phyloP scores from a whole-genome alignment of 2,329 filamentous ascomycete species.

The Penicillium expansum region DNA sequence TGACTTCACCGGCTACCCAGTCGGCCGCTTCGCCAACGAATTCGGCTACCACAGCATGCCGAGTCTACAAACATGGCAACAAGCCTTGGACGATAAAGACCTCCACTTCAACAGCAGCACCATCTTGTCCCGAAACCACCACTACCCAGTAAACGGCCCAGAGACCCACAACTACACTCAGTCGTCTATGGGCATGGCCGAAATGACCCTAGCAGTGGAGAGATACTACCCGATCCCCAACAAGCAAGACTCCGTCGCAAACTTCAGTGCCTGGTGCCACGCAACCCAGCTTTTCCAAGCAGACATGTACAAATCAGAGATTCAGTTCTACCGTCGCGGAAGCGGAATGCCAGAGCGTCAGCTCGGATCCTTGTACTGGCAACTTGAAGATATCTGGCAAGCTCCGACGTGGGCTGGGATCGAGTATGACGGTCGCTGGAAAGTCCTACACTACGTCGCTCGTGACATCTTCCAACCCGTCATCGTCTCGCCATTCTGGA shows the following conservation, averaged over 20 bases:
- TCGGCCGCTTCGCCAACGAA: slow-evolving; percentile 62
- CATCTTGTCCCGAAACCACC: slow-evolving; percentile 58
- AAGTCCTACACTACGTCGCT: slow-evolving; percentile 58
- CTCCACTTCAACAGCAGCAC: slow-evolving; percentile 58
- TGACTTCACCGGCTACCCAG: slow-evolving; percentile 54
- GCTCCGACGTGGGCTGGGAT: slow-evolving; percentile 63
- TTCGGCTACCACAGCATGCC: slow-evolving; percentile 65
- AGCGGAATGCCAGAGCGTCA: slow-evolving; percentile 58
- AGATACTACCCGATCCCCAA: slow-evolving; percentile 57
- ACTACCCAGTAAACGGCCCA: slow-evolving; percentile 53
- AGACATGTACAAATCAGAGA: slow-evolving; percentile 60
- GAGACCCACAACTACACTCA: slow-evolving; percentile 47
- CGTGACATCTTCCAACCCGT: slow-evolving; percentile 58
- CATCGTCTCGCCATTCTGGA: slow-evolving; percentile 59
- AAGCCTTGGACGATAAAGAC: slow-evolving; percentile 52
- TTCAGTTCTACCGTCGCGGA: slow-evolving; percentile 60
- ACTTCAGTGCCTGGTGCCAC: slow-evolving; percentile 62
- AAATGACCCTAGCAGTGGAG: slow-evolving; percentile 59
- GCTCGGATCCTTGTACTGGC: slow-evolving; percentile 62
- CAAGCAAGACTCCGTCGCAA: slow-evolving; percentile 53
- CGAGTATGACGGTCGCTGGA: slow-evolving; percentile 63
- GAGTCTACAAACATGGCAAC: slow-evolving; percentile 56
- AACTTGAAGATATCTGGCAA: slow-evolving; percentile 64
- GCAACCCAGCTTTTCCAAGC: slow-evolving; percentile 64
- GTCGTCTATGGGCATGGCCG: slow-evolving; percentile 40